Conservation (phyloP, 2,329 filamentous ascomycete species). For the Pyricularia sp. region DNA sequence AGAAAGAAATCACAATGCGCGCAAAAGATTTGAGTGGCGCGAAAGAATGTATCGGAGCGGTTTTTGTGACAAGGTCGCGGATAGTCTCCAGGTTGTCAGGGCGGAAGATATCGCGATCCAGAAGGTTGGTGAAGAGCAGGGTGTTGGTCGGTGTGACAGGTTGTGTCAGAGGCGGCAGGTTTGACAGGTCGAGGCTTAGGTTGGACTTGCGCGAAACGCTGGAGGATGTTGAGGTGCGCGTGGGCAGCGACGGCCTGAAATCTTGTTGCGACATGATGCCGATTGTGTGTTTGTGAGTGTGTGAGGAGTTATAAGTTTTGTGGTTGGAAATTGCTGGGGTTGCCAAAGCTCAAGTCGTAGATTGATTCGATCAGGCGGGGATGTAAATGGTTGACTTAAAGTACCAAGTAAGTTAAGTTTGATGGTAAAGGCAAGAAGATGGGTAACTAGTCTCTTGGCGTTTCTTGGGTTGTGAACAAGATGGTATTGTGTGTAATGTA, state of each 20-base stretch:
- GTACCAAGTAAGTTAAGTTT: background rate
- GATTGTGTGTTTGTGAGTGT: constrained; percentile 1
- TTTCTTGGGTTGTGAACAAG: background rate
- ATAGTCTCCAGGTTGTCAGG: constrained; percentile 62
- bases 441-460: background rate
- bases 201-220: constrained; percentile 32
- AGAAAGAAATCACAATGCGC: constrained; percentile 70
- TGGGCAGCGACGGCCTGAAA: constrained; percentile 15
- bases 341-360: background rate
- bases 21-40: constrained; percentile 71
- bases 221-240: constrained; percentile 31
- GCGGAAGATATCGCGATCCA: constrained; percentile 60
- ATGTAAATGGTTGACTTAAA: background rate
- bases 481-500: background rate
- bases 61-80: constrained; percentile 53
- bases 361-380: background rate
- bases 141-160: constrained; percentile 74
- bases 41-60: constrained; percentile 65
- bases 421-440: background rate
- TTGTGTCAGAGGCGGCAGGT: constrained; percentile 53
- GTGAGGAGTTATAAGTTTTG: background rate
- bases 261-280: constrained; percentile 9
- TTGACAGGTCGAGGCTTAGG: constrained; percentile 62
- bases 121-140: constrained; percentile 70
- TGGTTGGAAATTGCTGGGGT: background rate